A percentile compares a stretch with the other conserved stretches of the same genome.
Evolutionary conservation across 768 basidiomycete genomes (phyloP).

Genomic region (Pulveroboletus sp.): DNA sequence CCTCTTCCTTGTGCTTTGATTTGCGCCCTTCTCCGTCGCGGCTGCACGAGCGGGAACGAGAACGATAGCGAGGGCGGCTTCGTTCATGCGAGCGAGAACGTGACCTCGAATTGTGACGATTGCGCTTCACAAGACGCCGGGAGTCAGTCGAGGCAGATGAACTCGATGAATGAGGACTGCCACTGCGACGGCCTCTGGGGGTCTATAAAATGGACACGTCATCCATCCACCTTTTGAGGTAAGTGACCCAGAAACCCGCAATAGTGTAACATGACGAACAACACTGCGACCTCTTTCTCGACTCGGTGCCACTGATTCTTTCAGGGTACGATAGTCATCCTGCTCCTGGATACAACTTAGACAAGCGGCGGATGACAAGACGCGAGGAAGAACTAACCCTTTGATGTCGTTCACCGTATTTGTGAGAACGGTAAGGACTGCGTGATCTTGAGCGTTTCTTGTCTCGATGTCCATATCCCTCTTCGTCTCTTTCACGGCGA

Average conservation of each 20-base stretch:
- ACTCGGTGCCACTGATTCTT: slow-evolving; percentile 1
- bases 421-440: slow-evolving; percentile 13
- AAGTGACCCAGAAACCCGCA: slow-evolving; percentile 6
- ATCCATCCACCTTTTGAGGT: slow-evolving; percentile 26
- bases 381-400: background rate
- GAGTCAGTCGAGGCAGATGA: slow-evolving; percentile 16
- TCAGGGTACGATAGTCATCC: slow-evolving; percentile 1
- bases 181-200: slow-evolving; percentile 13
- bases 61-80: slow-evolving; percentile 10
- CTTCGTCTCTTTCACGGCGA: slow-evolving; percentile 10
- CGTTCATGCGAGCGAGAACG: slow-evolving; percentile 20
- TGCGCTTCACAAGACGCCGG: slow-evolving; percentile 13
- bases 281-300: slow-evolving; percentile 24
- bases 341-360: slow-evolving; percentile 4
- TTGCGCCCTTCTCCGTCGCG: slow-evolving; percentile 23
- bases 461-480: slow-evolving; percentile 4
- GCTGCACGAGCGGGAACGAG: slow-evolving; percentile 30
- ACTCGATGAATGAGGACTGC: slow-evolving; percentile 18
- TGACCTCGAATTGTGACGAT: slow-evolving; percentile 19
- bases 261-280: slow-evolving; percentile 20
- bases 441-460: slow-evolving; percentile 24
- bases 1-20: slow-evolving; percentile 25
- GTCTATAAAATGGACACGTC: slow-evolving; percentile 19
- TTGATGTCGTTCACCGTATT: background rate
- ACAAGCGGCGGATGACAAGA: background rate